Evolutionary conservation across 352 stramenopile species (phyloP), one percentile per base, ranked within the genome.

Genomic region (Pythium coloratum): DNA sequence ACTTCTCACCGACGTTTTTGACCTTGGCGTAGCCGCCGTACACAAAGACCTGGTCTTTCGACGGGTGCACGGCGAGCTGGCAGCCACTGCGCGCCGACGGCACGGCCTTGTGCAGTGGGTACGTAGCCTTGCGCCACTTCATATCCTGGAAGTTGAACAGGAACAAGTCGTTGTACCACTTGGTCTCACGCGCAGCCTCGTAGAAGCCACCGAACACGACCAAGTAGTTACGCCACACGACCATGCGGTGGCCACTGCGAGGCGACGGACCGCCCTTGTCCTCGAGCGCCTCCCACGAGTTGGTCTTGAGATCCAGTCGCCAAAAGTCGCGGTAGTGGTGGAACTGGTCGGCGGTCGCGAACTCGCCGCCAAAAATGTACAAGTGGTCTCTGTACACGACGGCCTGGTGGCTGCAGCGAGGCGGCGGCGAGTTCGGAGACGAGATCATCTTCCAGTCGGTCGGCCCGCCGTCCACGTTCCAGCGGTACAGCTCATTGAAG

Each of bases 181-280:
- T 95, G 67, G 86, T 95, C 70, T 95, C 89, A 38, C 88, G 75
- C 2, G 86, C 84, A 0, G 88, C 95, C 76, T 99, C 97, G 73
- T 99, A 99, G 70, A 99, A 99, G 32, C 97, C 97, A 44, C 97
- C 97, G 79, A 99, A 99, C 13, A 99, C 75, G 28, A 99, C 88
- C 56, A 99, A 86, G 67, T 96, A 99, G 73, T 98, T 97, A 42
- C 97, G 80, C 92, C 92, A 98, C 42, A 97, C 86, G 56, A 96
- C 85, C 92, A 97, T 97, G n/a, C 92, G 88, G 63, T 98, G 92
- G n/a, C 92, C 92, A 66, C 86, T 95, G 55, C 89, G 76, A 8
- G 88, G 81, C 62, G 96, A 85, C 66, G 87, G 76, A 76, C 82
- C 72, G 67, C 88, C 78, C 62, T 90, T 90, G 38, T 96, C 85